These are phyloP conservation scores for Astragalus membranaceus DNA, from an alignment of 306 rosid genomes.

Conservation along the genomic window DNA sequence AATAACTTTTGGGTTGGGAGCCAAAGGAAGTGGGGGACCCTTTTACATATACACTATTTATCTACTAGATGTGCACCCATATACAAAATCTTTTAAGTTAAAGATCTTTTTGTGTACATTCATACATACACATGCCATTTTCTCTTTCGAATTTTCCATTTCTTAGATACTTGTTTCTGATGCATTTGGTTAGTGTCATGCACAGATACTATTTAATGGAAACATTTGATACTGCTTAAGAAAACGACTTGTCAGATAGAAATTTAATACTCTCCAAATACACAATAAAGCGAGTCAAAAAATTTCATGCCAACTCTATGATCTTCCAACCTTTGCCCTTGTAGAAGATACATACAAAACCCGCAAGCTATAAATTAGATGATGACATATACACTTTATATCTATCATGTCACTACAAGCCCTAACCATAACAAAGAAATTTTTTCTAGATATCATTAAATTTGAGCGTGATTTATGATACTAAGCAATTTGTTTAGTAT, in stretches of 20 bases:
- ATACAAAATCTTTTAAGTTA: slow-evolving; percentile 19
- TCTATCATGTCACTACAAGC: too few relatives aligned
- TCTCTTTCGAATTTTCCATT: slow-evolving; percentile 28
- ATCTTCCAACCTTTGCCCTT: too few relatives aligned
- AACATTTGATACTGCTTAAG: slow-evolving; percentile 34
- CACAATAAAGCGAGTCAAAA: too few relatives aligned
- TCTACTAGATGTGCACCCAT: neutral
- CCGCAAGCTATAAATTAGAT: too few relatives aligned
- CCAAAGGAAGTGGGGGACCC: slow-evolving; percentile 59
- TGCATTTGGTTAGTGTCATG: slow-evolving; percentile 41
- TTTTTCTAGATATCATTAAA: too few relatives aligned
- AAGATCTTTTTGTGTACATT: slow-evolving; percentile 14
- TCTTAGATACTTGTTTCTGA: slow-evolving; percentile 23
- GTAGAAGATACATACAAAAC: too few relatives aligned
- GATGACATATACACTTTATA: too few relatives aligned
- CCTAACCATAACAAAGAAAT: too few relatives aligned
- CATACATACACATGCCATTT: slow-evolving; percentile 22
- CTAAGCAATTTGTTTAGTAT: too few relatives aligned
- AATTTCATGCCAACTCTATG: too few relatives aligned
- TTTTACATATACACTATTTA: neutral
- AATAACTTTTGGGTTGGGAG: slow-evolving; percentile 42
- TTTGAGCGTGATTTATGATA: too few relatives aligned
- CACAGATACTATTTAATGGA: slow-evolving; percentile 34
- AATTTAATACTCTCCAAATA: too few relatives aligned
- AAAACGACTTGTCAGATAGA: slow-evolving; percentile 31